phyloP scores from a whole-genome alignment of 805 yeast genomes.

The Lipomyces spencermartinsiae region DNA sequence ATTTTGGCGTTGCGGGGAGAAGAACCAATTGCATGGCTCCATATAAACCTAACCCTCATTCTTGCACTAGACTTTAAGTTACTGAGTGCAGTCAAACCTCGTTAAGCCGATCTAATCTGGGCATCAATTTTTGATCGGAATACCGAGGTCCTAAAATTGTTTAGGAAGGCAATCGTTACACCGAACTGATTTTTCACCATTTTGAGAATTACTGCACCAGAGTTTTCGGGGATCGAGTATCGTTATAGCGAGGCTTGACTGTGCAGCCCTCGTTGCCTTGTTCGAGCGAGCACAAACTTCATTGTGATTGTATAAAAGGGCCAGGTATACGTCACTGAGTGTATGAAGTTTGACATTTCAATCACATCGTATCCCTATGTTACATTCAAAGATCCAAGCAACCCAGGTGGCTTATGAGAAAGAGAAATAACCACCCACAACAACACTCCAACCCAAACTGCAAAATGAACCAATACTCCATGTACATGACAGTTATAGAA shows the following conservation, averaged over 20 bases:
- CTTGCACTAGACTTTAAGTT: no score
- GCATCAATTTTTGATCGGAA: no score
- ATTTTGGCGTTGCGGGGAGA: background rate
- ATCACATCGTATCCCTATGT: background rate
- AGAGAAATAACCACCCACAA: background rate
- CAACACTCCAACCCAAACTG: background rate
- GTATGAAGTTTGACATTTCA: background rate
- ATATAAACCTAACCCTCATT: background rate
- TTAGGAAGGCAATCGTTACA: no score
- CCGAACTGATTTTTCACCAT: no score
- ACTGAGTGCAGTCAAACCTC: no score
- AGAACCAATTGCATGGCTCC: background rate
- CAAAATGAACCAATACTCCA: slow-evolving; percentile 1
- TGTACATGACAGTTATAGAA: background rate
- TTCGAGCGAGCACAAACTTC: no score
- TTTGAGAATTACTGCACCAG: no score
- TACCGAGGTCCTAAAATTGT: no score
- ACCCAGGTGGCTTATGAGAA: background rate
- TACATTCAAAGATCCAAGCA: background rate
- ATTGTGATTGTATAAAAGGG: background rate
- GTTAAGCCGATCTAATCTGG: no score
- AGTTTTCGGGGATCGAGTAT: no score
- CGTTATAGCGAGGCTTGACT: no score
- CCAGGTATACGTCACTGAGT: background rate
- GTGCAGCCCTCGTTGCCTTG: no score